Conservation (phyloP, 1,284 basidiomycete species). For the Microbotryum saponariae region DNA sequence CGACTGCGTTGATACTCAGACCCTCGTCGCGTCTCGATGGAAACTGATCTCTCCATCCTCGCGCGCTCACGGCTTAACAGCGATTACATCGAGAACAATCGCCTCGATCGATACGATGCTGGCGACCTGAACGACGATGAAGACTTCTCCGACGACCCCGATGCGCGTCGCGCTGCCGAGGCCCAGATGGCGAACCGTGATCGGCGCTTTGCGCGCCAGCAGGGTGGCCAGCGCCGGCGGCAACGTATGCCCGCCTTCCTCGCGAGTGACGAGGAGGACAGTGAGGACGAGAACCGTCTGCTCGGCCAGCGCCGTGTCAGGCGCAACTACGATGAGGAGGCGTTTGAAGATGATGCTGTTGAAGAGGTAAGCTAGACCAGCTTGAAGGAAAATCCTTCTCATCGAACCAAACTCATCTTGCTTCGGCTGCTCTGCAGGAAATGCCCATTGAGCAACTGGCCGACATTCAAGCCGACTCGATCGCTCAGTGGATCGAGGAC, state of each 20-base stretch:
- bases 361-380: conserved; percentile 39
- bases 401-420: neutral
- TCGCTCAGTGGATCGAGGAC: conserved; percentile 92
- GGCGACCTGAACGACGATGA: conserved; percentile 79
- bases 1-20: neutral
- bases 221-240: conserved; percentile 44
- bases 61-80: conserved; percentile 45
- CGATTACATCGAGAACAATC: conserved; percentile 76
- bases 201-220: conserved; percentile 58
- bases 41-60: neutral
- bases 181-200: conserved; percentile 81
- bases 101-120: conserved; percentile 80
- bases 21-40: neutral
- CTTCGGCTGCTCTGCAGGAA: conserved; percentile 52
- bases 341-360: conserved; percentile 54
- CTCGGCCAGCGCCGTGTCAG: conserved; percentile 41
- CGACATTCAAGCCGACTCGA: conserved; percentile 94
- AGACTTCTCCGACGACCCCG: conserved; percentile 59
- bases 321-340: conserved; percentile 45
- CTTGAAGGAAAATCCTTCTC: neutral
- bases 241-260: conserved; percentile 50
- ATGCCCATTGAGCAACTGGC: conserved; percentile 90
- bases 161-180: conserved; percentile 76
- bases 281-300: conserved; percentile 44
- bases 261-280: conserved; percentile 39